Conservation (phyloP, 2,329 filamentous ascomycete species). For the Cryphonectria parasitica region DNA sequence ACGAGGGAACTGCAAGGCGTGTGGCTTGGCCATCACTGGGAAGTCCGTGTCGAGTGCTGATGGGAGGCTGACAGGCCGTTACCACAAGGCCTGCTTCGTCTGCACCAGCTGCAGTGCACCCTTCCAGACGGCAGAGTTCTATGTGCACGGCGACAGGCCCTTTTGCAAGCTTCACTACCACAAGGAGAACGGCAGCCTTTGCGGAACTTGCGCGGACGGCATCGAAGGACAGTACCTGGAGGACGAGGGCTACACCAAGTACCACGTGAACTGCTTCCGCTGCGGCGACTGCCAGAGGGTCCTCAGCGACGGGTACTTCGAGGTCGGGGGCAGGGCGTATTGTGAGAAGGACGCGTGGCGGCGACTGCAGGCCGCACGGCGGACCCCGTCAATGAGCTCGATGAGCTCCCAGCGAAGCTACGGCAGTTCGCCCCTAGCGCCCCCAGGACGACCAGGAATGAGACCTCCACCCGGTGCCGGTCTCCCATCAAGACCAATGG, state of each 20-base stretch:
- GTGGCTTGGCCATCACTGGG: conserved; percentile 75
- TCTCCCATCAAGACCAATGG: conserved; percentile 24
- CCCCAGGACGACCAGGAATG: conserved; percentile 29
- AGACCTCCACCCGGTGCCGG: conserved; percentile 27
- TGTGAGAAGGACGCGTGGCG: conserved; percentile 85
- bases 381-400: conserved; percentile 25
- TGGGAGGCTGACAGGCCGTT: conserved; percentile 86
- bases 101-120: conserved; percentile 81
- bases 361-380: conserved; percentile 39
- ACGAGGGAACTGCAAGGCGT: conserved; percentile 83
- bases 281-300: conserved; percentile 78
- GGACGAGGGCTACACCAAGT: conserved; percentile 76
- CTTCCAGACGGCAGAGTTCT: conserved; percentile 88
- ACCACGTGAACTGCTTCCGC: conserved; percentile 84
- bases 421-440: conserved; percentile 26
- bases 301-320: conserved; percentile 86
- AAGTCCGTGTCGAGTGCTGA: conserved; percentile 95
- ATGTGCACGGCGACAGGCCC: conserved; percentile 83
- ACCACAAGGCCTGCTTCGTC: conserved; percentile 94
- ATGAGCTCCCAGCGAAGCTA: conserved; percentile 30
- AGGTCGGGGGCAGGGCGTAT: conserved; percentile 77
- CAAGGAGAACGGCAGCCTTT: conserved; percentile 84
- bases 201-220: conserved; percentile 75
- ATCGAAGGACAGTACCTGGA: conserved; percentile 96
- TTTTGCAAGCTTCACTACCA: conserved; percentile 96